Conservation (phyloP, 495 filamentous ascomycete species). For the Aspergillus steynii region DNA sequence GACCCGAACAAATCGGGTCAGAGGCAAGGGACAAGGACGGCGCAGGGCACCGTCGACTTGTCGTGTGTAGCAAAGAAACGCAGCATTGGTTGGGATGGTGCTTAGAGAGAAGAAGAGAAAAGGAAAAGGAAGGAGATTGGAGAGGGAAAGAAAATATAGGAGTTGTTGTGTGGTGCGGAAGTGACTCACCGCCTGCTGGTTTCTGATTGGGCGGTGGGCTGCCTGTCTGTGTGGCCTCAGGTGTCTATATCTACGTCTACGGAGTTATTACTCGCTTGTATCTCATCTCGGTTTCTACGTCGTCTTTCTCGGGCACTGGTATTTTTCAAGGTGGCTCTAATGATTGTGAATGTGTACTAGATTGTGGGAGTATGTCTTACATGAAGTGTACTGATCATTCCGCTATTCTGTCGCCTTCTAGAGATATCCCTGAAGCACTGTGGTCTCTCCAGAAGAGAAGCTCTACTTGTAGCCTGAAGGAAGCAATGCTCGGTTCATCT, state of each 20-base stretch:
- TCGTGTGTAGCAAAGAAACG: conserved; percentile 99
- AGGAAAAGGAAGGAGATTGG: conserved; percentile 29
- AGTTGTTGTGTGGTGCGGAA: not conserved
- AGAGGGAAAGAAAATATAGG: conserved; percentile 6
- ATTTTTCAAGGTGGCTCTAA: too few relatives aligned
- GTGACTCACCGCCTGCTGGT: not conserved
- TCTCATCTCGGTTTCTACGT: too few relatives aligned
- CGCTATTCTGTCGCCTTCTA: too few relatives aligned
- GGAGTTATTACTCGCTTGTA: too few relatives aligned
- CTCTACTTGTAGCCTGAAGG: too few relatives aligned
- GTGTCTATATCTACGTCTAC: not conserved
- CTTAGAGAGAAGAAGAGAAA: conserved; percentile 55
- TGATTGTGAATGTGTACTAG: too few relatives aligned
- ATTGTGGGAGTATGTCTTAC: too few relatives aligned
- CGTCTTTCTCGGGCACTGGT: too few relatives aligned
- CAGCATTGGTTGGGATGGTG: conserved; percentile 95
- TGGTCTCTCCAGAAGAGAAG: too few relatives aligned
- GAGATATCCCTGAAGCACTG: too few relatives aligned
- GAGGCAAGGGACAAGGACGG: conserved; percentile 28
- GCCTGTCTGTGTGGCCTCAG: not conserved
- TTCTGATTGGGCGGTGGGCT: conserved; percentile 3
- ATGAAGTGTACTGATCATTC: too few relatives aligned
- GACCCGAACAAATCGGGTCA: conserved; percentile 11
- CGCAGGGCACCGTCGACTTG: conserved; percentile 32
- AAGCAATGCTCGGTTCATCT: too few relatives aligned